These are phyloP conservation scores for Alternaria brassicae DNA, from an alignment of 2,329 filamentous ascomycete species.

Conservation along the genomic window DNA sequence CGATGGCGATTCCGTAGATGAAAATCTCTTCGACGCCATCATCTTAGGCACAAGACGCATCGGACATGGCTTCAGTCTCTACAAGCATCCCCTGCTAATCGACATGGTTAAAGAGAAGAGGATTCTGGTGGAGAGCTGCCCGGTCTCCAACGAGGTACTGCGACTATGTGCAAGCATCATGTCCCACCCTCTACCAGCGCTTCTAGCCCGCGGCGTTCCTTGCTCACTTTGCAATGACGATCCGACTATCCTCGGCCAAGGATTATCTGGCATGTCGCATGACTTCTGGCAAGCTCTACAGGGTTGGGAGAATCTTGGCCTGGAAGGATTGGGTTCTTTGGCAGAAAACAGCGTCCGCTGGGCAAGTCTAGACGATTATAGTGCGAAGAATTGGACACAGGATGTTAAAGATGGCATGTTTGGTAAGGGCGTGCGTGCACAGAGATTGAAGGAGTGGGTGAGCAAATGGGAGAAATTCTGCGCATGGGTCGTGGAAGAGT, in stretches of 20 bases:
- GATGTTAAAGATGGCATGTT: constrained; percentile 77
- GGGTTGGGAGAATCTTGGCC: constrained; percentile 87
- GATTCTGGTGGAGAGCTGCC: constrained; percentile 88
- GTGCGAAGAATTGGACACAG: constrained; percentile 71
- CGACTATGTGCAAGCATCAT: constrained; percentile 78
- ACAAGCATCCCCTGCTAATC: constrained; percentile 88
- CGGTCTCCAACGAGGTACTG: constrained; percentile 88
- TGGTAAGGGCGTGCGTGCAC: constrained; percentile 73
- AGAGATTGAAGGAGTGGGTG: constrained; percentile 78
- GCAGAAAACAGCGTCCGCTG: constrained; percentile 93
- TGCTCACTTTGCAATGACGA: constrained; percentile 91
- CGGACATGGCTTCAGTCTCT: constrained; percentile 86
- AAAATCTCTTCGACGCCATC: constrained; percentile 89
- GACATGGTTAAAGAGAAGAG: constrained; percentile 88
- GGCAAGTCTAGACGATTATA: constrained; percentile 86
- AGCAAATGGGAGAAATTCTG: constrained; percentile 89
- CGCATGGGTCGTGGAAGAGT: constrained; percentile 86
- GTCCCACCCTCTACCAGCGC: constrained; percentile 80
- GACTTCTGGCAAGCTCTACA: constrained; percentile 95
- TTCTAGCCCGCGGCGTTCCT: constrained; percentile 82
- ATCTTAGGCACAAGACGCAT: constrained; percentile 87
- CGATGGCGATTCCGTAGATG: constrained; percentile 76
- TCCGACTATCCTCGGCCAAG: constrained; percentile 85
- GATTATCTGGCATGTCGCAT: constrained; percentile 81
- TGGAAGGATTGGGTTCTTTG: constrained; percentile 83